Evolutionary conservation across 2,329 filamentous ascomycete genomes (phyloP).

Genomic region (Zymoseptoria passerinii): DNA sequence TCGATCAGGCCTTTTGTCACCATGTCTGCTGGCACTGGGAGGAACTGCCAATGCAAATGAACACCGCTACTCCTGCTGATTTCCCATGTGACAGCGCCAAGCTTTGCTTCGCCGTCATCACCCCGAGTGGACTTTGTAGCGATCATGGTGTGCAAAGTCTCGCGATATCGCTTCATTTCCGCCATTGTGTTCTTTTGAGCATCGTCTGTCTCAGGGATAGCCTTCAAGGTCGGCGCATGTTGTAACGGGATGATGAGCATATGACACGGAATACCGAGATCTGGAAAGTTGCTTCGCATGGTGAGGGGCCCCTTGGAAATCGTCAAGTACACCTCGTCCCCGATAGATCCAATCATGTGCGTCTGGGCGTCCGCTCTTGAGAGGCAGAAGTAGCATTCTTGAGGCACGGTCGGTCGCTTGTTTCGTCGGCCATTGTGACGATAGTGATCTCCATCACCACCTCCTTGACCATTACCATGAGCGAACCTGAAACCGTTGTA

Average conservation of each 20-base stretch:
- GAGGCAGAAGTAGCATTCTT: slow-evolving; percentile 90
- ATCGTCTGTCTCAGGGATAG: slow-evolving; percentile 49
- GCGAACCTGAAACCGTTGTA: slow-evolving; percentile 43
- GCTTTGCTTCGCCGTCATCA: slow-evolving; percentile 42
- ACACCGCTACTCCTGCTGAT: slow-evolving; percentile 74
- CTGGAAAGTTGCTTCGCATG: slow-evolving; percentile 59
- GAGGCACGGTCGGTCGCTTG: slow-evolving; percentile 44
- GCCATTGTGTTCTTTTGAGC: background rate
- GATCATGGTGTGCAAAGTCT: slow-evolving; percentile 72
- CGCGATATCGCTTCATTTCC: slow-evolving; percentile 79
- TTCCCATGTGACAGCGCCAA: slow-evolving; percentile 87
- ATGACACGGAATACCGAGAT: slow-evolving; percentile 71
- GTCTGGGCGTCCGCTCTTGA: slow-evolving; percentile 75
- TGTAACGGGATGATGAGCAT: slow-evolving; percentile 84
- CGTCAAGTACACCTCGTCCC: slow-evolving; percentile 78
- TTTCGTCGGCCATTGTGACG: slow-evolving; percentile 29
- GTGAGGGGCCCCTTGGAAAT: slow-evolving; percentile 86
- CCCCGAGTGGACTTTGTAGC: slow-evolving; percentile 22
- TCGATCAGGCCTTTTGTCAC: slow-evolving; percentile 70
- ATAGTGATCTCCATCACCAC: slow-evolving; percentile 25
- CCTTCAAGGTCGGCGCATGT: slow-evolving; percentile 66
- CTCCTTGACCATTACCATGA: slow-evolving; percentile 37
- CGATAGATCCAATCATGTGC: slow-evolving; percentile 86
- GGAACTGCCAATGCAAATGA: slow-evolving; percentile 88
- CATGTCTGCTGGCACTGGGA: slow-evolving; percentile 63